Evolutionary conservation across 169 alveolate genomes (phyloP).

Genomic region (Theileria parva): DNA sequence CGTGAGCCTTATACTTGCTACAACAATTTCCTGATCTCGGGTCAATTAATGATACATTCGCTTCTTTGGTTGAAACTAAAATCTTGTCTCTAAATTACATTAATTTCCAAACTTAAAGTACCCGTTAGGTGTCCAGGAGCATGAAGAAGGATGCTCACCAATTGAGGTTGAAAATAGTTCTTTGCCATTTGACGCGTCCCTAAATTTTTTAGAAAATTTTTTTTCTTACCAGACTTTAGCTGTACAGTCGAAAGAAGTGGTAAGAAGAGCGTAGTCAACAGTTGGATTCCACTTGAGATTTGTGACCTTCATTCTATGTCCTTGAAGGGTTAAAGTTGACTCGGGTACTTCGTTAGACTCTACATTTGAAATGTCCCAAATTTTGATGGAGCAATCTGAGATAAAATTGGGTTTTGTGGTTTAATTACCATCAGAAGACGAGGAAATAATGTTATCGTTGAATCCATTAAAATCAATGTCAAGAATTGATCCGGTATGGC

Average conservation of each 20-base stretch:
- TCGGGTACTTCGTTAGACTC: conserved; percentile 36
- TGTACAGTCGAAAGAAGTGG: conserved; percentile 65
- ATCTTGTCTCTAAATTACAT: conserved; percentile 40
- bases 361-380: conserved; percentile 68
- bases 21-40: conserved; percentile 68
- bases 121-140: conserved; percentile 71
- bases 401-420: neutral
- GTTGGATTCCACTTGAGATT: conserved; percentile 72
- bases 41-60: conserved; percentile 50
- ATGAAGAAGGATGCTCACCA: conserved; percentile 64
- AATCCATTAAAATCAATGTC: conserved; percentile 73
- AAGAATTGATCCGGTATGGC: conserved; percentile 68
- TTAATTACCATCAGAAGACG: conserved; percentile 72
- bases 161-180: conserved; percentile 49
- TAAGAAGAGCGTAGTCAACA: conserved; percentile 63
- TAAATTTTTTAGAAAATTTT: neutral
- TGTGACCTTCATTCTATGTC: conserved; percentile 73
- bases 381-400: conserved; percentile 55
- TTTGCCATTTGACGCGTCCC: conserved; percentile 60
- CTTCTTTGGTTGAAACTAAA: conserved; percentile 56
- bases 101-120: conserved; percentile 16
- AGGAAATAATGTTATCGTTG: conserved; percentile 63
- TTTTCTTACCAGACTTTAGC: conserved; percentile 72
- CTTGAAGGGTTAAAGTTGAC: conserved; percentile 58
- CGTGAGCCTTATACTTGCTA: conserved; percentile 61